These are phyloP conservation scores for Cichorium intybus DNA, from an alignment of 140 eudicot genomes.

Conservation along the genomic window DNA sequence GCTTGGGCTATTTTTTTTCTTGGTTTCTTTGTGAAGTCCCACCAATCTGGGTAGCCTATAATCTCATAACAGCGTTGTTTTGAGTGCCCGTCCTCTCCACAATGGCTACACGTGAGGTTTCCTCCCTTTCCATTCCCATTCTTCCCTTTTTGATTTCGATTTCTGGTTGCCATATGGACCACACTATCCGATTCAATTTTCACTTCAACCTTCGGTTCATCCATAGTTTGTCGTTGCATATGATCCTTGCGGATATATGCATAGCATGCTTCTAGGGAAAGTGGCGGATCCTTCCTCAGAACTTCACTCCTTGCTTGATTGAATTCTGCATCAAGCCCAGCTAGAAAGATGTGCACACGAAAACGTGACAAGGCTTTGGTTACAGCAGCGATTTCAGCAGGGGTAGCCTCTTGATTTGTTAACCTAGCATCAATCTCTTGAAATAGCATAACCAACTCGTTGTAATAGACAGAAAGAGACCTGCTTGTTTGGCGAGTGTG, in stretches of 20 bases:
- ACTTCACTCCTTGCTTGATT: too few species aligned
- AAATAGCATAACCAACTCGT: background rate
- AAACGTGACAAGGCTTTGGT: background rate
- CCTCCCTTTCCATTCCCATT: background rate
- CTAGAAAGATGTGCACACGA: too few species aligned
- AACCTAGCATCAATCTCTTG: too few species aligned
- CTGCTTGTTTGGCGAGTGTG: background rate
- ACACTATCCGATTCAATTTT: background rate
- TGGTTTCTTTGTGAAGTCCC: too few species aligned
- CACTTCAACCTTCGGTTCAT: too few species aligned
- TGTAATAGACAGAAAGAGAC: background rate
- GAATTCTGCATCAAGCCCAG: too few species aligned
- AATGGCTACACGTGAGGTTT: background rate
- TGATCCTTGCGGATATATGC: too few species aligned
- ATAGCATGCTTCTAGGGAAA: background rate
- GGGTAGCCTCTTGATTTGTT: too few species aligned
- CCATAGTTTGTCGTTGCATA: background rate
- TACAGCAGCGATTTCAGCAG: too few species aligned
- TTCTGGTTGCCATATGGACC: background rate
- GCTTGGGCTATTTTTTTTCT: conserved; percentile 3
- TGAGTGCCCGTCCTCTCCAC: conserved; percentile 1
- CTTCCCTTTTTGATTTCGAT: background rate
- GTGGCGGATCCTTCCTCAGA: background rate
- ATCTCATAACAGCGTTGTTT: too few species aligned
- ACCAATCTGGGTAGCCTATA: too few species aligned